Evolutionary conservation across 495 filamentous ascomycete genomes (phyloP), one percentile per base, ranked within the genome.

Genomic region (Aspergillus diversus): DNA sequence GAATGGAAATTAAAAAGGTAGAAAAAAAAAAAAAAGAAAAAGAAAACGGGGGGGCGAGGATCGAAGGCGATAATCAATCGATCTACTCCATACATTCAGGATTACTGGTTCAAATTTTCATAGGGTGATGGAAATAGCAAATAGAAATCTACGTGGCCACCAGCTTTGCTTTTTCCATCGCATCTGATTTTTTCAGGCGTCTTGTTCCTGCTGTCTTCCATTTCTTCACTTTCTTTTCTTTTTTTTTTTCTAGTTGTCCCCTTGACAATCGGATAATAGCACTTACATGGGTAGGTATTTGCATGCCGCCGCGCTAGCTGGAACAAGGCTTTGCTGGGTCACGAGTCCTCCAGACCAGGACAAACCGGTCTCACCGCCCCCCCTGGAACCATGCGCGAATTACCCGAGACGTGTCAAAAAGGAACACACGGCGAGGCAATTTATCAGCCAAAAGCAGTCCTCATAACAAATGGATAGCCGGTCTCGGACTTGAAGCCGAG

Each of bases 1-100:
- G 65, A 64, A 58, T 50, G 65, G 64, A 66, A 61, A 60, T 43
- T 56, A 59, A 48, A 53, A 61, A 50, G 15, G 43, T 48, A 61
- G 32, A 31, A 48, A 34, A 61, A 50, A 55, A 35, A 34, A 54
- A 57, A 33, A 33, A 63, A 60, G 49, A 61, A 56, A 63, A 66
- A 46, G 21, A 27, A 27, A 27, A 27, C 21, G 21, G 21, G 8
- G 50, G 59, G 64, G 64, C 59, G 53, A 34, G 51, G 47, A 46
- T 39, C 5, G 13, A 13, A 53, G 48, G 50, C 59, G 60, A 63
- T 39, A 59, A 59, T 48, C 43, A 46, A 56, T 60, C 51, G 53
- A 59, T 64, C 58, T 48, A 32, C 43, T 49, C 55, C 39, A 47
- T 58, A 43, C 46, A 59, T 6, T n/a, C 16, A 15, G 39, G 31